Conservation (phyloP, 2,329 filamentous ascomycete genomes). For the Neurospora crassa region DNA sequence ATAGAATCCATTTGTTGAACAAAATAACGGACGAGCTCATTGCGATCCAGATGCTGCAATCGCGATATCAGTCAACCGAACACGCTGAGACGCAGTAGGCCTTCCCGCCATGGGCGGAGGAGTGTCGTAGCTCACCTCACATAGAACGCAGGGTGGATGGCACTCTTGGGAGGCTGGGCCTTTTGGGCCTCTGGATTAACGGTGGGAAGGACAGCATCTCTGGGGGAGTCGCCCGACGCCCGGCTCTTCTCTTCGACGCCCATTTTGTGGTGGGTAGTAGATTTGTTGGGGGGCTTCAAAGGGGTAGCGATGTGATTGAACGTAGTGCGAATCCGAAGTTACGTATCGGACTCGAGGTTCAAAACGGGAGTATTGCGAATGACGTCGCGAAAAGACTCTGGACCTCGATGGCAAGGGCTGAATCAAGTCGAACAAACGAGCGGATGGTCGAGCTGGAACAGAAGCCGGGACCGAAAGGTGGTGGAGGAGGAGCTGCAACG, state of each 20-base stretch:
- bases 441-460: constrained; percentile 17
- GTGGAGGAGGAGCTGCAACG: not conserved
- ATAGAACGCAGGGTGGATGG: constrained; percentile 75
- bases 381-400: constrained; percentile 2
- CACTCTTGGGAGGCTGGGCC: constrained; percentile 50
- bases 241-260: constrained; percentile 71
- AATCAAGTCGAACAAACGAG: constrained; percentile 15
- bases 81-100: constrained; percentile 1
- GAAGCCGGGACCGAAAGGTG: not conserved
- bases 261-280: constrained; percentile 31
- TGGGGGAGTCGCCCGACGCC: constrained; percentile 66
- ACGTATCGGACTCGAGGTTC: not conserved
- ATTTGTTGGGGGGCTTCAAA: constrained; percentile 3
- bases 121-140: constrained; percentile 47
- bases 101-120: not conserved
- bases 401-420: constrained; percentile 5
- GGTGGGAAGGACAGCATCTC: constrained; percentile 65
- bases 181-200: constrained; percentile 71
- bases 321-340: not conserved
- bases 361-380: constrained; percentile 34
- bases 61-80: constrained; percentile 2
- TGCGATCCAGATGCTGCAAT: constrained; percentile 73
- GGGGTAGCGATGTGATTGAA: constrained; percentile 3
- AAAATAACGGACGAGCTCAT: constrained; percentile 91
- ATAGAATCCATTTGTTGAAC: constrained; percentile 98